Percentiles rank a stretch among this genome's conserved stretches.
Conservation (phyloP, 2,329 filamentous ascomycete species). For the Scedosporium aurantiacum region DNA sequence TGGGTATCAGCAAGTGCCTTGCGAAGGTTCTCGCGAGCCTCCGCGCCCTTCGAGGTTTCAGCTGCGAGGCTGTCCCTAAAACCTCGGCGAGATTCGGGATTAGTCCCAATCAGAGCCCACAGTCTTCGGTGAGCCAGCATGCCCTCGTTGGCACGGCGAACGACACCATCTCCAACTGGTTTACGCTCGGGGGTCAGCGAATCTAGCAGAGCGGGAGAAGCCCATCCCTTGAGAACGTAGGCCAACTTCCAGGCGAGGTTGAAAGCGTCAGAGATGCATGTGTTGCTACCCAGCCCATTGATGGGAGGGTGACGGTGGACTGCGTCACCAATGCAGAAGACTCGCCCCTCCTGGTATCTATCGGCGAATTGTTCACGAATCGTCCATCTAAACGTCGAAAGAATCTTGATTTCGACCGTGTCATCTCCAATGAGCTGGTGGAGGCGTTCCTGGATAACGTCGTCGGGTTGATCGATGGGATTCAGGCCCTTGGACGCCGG, state of each 20-base stretch:
- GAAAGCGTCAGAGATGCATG: slow-evolving; percentile 36
- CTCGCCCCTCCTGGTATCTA: slow-evolving; percentile 27
- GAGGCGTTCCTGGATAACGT: slow-evolving; percentile 18
- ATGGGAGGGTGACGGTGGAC: slow-evolving; percentile 40
- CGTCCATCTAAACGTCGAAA: slow-evolving; percentile 38
- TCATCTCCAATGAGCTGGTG: slow-evolving; percentile 39
- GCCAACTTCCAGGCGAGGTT: slow-evolving; percentile 38
- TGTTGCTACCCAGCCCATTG: slow-evolving; percentile 39
- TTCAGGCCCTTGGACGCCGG: slow-evolving; percentile 5
- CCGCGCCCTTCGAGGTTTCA: slow-evolving; percentile 22
- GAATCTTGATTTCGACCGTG: slow-evolving; percentile 31
- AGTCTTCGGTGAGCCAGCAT: slow-evolving; percentile 21
- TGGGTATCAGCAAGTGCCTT: slow-evolving; percentile 24
- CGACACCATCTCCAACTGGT: slow-evolving; percentile 28
- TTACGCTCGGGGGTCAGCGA: slow-evolving; percentile 28
- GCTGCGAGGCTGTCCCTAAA: slow-evolving; percentile 18
- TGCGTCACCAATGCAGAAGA: slow-evolving; percentile 38
- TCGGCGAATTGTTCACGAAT: slow-evolving; percentile 46
- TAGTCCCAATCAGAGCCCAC: slow-evolving; percentile 22
- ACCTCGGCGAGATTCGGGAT: slow-evolving; percentile 19
- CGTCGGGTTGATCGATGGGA: not conserved
- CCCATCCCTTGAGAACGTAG: slow-evolving; percentile 24
- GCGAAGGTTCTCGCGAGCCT: slow-evolving; percentile 23
- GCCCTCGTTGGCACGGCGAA: slow-evolving; percentile 18
- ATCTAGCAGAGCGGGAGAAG: slow-evolving; percentile 21